Evolutionary conservation across 768 basidiomycete genomes (phyloP).

Genomic region (Dentipellis sp.): DNA sequence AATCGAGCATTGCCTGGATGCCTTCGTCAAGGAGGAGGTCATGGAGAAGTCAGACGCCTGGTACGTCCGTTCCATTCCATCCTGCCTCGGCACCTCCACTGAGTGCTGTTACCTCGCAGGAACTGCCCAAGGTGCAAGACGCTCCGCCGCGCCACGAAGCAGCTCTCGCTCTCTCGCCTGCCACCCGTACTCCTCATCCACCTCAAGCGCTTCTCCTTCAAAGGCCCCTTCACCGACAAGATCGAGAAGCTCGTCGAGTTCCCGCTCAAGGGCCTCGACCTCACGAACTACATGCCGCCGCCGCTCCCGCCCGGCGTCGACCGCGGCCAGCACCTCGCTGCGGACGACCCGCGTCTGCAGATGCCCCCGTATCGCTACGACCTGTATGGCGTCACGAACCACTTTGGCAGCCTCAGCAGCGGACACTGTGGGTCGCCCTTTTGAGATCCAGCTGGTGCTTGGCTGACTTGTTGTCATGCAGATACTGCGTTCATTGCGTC

Average conservation of each 20-base stretch:
- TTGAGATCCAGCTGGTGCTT: background rate
- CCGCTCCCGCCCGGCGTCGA: slow-evolving; percentile 60
- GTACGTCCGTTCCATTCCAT: slow-evolving; percentile 32
- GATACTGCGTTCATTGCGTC: slow-evolving; percentile 92
- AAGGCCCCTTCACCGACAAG: slow-evolving; percentile 92
- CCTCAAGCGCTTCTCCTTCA: slow-evolving; percentile 85
- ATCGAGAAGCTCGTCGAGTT: slow-evolving; percentile 93
- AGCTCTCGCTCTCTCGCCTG: slow-evolving; percentile 81
- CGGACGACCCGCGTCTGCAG: slow-evolving; percentile 73
- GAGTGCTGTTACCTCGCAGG: slow-evolving; percentile 35
- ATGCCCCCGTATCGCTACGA: slow-evolving; percentile 90
- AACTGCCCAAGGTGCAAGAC: slow-evolving; percentile 92
- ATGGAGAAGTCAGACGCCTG: slow-evolving; percentile 93
- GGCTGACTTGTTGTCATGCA: slow-evolving; percentile 22
- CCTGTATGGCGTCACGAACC: slow-evolving; percentile 92
- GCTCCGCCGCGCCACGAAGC: slow-evolving; percentile 79
- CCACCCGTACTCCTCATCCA: slow-evolving; percentile 91
- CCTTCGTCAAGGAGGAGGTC: slow-evolving; percentile 84
- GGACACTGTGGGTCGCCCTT: slow-evolving; percentile 76
- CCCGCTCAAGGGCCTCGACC: slow-evolving; percentile 50
- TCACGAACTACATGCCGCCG: slow-evolving; percentile 81
- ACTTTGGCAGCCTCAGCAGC: slow-evolving; percentile 87
- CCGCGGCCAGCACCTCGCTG: slow-evolving; percentile 27
- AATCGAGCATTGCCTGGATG: slow-evolving; percentile 76
- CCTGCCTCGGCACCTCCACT: background rate